phyloP scores from a whole-genome alignment of 75 land plant genomes.

The Ceratopteris richardii region DNA sequence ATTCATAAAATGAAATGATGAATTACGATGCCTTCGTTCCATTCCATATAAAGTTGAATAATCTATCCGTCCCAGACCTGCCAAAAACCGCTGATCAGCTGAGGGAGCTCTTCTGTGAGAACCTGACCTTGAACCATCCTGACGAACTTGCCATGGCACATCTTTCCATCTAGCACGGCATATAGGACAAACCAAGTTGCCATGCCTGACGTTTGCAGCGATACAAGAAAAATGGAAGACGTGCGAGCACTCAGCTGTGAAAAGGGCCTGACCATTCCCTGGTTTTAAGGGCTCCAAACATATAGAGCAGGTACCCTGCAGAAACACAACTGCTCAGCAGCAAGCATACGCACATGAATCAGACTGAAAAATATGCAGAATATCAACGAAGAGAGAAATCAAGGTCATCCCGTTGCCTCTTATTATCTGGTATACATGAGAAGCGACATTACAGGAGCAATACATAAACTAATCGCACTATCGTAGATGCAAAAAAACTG shows the following conservation, averaged over 20 bases:
- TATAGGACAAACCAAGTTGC: slow-evolving; percentile 53
- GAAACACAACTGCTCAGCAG: neutral
- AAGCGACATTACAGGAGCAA: neutral
- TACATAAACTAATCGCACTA: neutral
- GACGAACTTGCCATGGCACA: slow-evolving; percentile 39
- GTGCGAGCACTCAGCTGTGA: slow-evolving; percentile 90
- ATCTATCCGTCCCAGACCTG: neutral
- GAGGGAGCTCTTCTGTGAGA: neutral
- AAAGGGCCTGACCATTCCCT: slow-evolving; percentile 65
- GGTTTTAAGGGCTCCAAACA: slow-evolving; percentile 57
- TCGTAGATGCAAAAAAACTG: neutral
- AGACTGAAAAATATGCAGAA: too few relatives aligned
- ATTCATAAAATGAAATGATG: neutral
- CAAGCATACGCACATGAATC: too few relatives aligned
- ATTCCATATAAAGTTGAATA: neutral
- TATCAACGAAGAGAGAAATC: neutral
- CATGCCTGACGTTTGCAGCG: slow-evolving; percentile 48
- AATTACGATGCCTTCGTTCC: neutral
- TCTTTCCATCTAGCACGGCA: slow-evolving; percentile 63
- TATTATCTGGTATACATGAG: neutral
- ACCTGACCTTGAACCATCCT: slow-evolving; percentile 1
- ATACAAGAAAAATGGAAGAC: slow-evolving; percentile 81
- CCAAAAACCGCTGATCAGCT: neutral
- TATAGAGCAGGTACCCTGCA: slow-evolving; percentile 69
- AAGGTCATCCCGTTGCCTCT: neutral